These are phyloP conservation scores for Colletotrichum sp. DNA, from an alignment of 2,329 filamentous ascomycete species.

Conservation along the genomic window DNA sequence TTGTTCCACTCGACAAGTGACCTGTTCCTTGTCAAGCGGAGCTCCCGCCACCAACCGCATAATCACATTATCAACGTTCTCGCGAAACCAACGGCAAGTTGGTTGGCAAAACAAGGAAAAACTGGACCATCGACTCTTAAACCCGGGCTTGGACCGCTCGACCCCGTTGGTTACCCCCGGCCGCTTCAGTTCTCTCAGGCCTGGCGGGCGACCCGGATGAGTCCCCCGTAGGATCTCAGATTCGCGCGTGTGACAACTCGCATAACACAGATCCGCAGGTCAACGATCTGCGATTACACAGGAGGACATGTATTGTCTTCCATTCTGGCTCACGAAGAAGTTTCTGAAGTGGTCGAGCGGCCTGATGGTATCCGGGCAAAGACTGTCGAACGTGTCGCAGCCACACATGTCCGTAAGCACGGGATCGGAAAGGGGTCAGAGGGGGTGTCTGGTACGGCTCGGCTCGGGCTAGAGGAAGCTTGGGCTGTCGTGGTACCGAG, in stretches of 20 bases:
- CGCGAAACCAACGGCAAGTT: not conserved
- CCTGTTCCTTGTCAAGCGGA: not conserved
- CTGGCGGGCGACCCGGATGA: not conserved
- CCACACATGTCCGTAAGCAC: not conserved
- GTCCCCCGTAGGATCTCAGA: not conserved
- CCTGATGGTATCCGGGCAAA: not conserved
- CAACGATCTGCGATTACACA: not conserved
- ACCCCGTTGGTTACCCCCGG: not conserved
- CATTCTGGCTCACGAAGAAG: not conserved
- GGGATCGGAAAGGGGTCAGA: not conserved
- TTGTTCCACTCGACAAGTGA: not conserved
- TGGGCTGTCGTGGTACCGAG: not conserved
- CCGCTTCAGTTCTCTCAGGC: not conserved
- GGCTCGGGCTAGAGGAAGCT: not conserved
- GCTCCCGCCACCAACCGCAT: not conserved
- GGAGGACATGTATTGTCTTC: not conserved
- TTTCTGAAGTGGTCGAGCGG: not conserved
- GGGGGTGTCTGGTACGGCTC: not conserved
- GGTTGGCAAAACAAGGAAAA: not conserved
- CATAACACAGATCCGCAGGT: not conserved
- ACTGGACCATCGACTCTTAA: not conserved
- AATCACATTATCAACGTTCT: not conserved
- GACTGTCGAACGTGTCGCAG: not conserved
- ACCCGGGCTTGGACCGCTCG: not conserved
- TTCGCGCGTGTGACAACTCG: not conserved